Percentiles rank a stretch among this genome's conserved stretches.
Evolutionary conservation across 495 filamentous ascomycete species (phyloP).

Genomic region (Thermochaetoides thermophila): DNA sequence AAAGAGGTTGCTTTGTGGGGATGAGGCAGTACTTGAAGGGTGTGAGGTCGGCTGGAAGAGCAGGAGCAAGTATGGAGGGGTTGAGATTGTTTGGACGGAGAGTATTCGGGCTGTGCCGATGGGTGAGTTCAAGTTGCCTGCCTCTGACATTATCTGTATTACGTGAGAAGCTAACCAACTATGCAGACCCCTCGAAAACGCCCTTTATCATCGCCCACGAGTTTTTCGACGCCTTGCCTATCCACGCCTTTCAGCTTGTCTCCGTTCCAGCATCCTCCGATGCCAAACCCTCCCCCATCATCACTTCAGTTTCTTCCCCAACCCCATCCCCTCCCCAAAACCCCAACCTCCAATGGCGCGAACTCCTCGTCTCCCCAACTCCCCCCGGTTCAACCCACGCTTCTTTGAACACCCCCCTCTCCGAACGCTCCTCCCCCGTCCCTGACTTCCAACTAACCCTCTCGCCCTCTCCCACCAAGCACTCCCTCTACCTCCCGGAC

Average conservation of each 20-base stretch:
- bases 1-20: slow-evolving; percentile 68
- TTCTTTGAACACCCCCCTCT: slow-evolving; percentile 32
- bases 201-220: slow-evolving; percentile 95
- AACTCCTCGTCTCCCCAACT: slow-evolving; percentile 67
- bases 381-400: slow-evolving; percentile 33
- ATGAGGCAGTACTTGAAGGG: slow-evolving; percentile 49
- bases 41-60: slow-evolving; percentile 61
- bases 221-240: slow-evolving; percentile 97
- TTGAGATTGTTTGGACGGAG: slow-evolving; percentile 79
- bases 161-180: slow-evolving; percentile 1
- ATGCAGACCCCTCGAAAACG: slow-evolving; percentile 42
- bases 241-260: slow-evolving; percentile 77
- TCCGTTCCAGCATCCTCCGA: slow-evolving; percentile 36
- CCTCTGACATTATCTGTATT: slow-evolving; percentile 7
- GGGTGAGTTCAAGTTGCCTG: background rate
- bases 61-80: slow-evolving; percentile 54
- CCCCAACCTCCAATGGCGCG: slow-evolving; percentile 63
- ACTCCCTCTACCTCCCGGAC: slow-evolving; percentile 71
- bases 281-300: slow-evolving; percentile 26
- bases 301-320: slow-evolving; percentile 22
- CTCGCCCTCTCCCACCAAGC: slow-evolving; percentile 56
- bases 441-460: slow-evolving; percentile 77
- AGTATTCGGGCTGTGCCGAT: slow-evolving; percentile 71
- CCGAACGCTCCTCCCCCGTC: slow-evolving; percentile 33
- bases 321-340: slow-evolving; percentile 30